Conservation (phyloP, 2,329 filamentous ascomycete species). For the Cladosporium sp. region DNA sequence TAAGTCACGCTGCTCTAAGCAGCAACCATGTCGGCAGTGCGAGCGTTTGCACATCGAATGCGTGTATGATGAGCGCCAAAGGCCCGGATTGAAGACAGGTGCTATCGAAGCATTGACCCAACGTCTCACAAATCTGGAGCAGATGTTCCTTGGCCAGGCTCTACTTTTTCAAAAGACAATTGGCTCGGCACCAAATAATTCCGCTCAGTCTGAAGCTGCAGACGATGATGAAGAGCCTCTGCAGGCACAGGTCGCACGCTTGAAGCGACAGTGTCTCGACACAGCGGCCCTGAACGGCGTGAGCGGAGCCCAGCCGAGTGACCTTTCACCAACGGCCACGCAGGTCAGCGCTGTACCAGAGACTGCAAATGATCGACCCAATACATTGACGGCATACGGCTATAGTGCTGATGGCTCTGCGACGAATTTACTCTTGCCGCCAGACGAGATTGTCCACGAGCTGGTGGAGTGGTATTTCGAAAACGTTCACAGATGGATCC, state of each 20-base stretch:
- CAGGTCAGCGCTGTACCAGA: too few species aligned
- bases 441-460: too few species aligned
- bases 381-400: too few species aligned
- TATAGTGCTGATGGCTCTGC: too few species aligned
- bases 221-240: not conserved
- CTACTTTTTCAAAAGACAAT: not conserved
- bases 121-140: not conserved
- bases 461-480: not conserved
- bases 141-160: not conserved
- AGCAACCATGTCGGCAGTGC: not conserved
- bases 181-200: not conserved
- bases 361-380: too few species aligned
- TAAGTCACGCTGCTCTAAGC: not conserved
- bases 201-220: not conserved
- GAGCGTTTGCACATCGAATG: not conserved
- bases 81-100: not conserved
- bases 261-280: not conserved
- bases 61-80: not conserved
- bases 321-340: too few species aligned
- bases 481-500: not conserved
- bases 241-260: not conserved
- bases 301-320: too few species aligned
- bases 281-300: not conserved
- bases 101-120: not conserved
- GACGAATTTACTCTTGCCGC: too few species aligned